Conservation (phyloP, 768 basidiomycete genomes). For the Trametes elegans region DNA sequence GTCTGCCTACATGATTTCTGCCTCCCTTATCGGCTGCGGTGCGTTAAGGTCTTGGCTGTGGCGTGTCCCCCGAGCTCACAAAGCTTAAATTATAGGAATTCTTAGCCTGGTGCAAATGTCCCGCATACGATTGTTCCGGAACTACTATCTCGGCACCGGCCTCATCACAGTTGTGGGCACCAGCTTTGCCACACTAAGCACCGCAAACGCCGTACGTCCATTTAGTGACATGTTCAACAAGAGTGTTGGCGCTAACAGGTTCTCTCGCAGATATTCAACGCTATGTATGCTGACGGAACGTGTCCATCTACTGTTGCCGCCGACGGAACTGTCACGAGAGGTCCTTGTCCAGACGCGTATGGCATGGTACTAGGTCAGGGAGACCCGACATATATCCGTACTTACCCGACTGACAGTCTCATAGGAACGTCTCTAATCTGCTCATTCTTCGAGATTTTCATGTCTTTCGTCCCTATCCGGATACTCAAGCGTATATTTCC, state of each 20-base stretch:
- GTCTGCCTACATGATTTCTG: conserved; percentile 78
- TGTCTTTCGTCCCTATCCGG: conserved; percentile 71
- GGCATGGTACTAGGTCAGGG: conserved; percentile 76
- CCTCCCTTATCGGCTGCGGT: conserved; percentile 79
- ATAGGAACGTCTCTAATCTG: conserved; percentile 75
- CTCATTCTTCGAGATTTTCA: conserved; percentile 74
- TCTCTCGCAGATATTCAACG: conserved; percentile 60
- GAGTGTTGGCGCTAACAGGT: too few relatives aligned
- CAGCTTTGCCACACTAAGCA: conserved; percentile 75
- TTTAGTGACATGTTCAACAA: neutral
- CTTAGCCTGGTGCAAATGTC: conserved; percentile 81
- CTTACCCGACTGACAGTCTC: neutral
- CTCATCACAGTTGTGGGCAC: conserved; percentile 80
- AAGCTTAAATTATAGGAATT: conserved; percentile 45
- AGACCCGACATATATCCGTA: conserved; percentile 18
- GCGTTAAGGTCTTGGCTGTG: conserved; percentile 26
- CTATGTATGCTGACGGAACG: conserved; percentile 77
- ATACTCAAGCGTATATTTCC: conserved; percentile 69
- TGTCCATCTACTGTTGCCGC: conserved; percentile 57
- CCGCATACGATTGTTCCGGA: conserved; percentile 53
- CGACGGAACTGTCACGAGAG: conserved; percentile 59
- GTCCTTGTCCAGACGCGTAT: conserved; percentile 76
- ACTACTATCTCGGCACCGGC: conserved; percentile 78
- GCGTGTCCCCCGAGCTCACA: too few relatives aligned
- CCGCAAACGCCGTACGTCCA: conserved; percentile 58